These are phyloP conservation scores for Ophiostoma ulmi DNA, from an alignment of 2,329 filamentous ascomycete genomes.

Conservation along the genomic window DNA sequence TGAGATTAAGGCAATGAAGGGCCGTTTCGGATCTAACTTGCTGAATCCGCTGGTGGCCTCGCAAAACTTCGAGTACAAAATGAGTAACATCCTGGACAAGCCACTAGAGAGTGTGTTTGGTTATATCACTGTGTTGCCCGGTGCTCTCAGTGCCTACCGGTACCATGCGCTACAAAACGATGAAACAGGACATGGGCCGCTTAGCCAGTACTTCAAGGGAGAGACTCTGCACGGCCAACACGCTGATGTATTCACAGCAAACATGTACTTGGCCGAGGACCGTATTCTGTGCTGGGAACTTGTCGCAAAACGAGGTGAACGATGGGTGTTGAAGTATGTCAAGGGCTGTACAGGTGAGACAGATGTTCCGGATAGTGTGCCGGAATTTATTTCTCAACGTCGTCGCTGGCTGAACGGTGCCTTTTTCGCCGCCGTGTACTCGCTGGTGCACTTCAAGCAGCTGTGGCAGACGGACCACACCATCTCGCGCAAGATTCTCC, in stretches of 20 bases:
- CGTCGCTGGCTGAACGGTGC: slow-evolving; percentile 97
- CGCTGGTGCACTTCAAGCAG: slow-evolving; percentile 88
- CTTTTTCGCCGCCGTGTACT: slow-evolving; percentile 98
- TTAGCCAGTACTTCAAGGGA: slow-evolving; percentile 99
- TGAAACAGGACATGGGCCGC: slow-evolving; percentile 84
- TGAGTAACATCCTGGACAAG: slow-evolving; percentile 98
- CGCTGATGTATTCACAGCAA: slow-evolving; percentile 62
- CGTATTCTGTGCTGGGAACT: slow-evolving; percentile 91
- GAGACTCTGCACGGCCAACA: slow-evolving; percentile 94
- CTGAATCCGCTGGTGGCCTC: slow-evolving; percentile 92
- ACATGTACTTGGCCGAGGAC: slow-evolving; percentile 90
- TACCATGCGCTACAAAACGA: slow-evolving; percentile 97
- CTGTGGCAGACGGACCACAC: slow-evolving; percentile 93
- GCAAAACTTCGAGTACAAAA: slow-evolving; percentile 99
- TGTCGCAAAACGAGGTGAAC: slow-evolving; percentile 87
- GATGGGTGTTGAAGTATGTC: slow-evolving; percentile 98
- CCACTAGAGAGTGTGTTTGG: slow-evolving; percentile 95
- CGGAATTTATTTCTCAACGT: slow-evolving; percentile 95
- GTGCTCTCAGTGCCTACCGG: slow-evolving; percentile 89
- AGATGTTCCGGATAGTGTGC: slow-evolving; percentile 92
- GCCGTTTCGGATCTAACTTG: slow-evolving; percentile 74
- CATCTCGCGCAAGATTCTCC: slow-evolving; percentile 76
- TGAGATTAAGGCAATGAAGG: slow-evolving; percentile 98
- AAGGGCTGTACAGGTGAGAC: slow-evolving; percentile 96
- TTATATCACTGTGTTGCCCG: slow-evolving; percentile 94